Conservation (phyloP, 2,329 filamentous ascomycete genomes). For the Aspergillus fructus region DNA sequence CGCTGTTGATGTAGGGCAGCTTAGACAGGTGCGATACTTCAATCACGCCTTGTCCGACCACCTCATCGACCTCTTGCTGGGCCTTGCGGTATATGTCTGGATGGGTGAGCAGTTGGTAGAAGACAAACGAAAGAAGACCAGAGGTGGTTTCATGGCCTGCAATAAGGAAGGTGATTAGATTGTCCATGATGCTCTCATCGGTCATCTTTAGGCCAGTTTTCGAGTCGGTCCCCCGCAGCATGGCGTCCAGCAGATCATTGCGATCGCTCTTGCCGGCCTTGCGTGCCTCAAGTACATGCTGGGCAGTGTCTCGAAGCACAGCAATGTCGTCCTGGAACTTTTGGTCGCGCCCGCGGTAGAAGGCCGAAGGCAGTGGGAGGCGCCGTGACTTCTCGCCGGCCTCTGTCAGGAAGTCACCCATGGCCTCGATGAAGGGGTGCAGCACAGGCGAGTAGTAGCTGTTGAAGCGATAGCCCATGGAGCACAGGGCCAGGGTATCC, state of each 20-base stretch:
- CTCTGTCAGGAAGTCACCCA: constrained; percentile 62
- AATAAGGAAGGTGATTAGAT: constrained; percentile 71
- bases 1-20: constrained; percentile 59
- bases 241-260: constrained; percentile 61
- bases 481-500: constrained; percentile 69
- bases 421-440: constrained; percentile 69
- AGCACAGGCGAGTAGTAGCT: constrained; percentile 65
- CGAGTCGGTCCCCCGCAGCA: constrained; percentile 67
- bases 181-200: constrained; percentile 54
- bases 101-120: constrained; percentile 64
- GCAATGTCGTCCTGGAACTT: constrained; percentile 47
- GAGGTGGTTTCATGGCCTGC: constrained; percentile 73
- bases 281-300: neutral
- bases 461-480: constrained; percentile 72
- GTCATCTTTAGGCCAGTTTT: constrained; percentile 64
- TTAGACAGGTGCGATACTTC: constrained; percentile 62
- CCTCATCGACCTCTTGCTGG: constrained; percentile 65
- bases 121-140: constrained; percentile 64
- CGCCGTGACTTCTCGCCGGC: constrained; percentile 52
- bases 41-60: constrained; percentile 60
- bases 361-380: constrained; percentile 44
- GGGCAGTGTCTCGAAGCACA: neutral
- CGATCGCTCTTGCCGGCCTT: neutral
- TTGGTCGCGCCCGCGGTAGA: constrained; percentile 33
- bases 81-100: constrained; percentile 61